Conservation (phyloP, 345 rosid genomes). For the Eucalyptus microcorys region DNA sequence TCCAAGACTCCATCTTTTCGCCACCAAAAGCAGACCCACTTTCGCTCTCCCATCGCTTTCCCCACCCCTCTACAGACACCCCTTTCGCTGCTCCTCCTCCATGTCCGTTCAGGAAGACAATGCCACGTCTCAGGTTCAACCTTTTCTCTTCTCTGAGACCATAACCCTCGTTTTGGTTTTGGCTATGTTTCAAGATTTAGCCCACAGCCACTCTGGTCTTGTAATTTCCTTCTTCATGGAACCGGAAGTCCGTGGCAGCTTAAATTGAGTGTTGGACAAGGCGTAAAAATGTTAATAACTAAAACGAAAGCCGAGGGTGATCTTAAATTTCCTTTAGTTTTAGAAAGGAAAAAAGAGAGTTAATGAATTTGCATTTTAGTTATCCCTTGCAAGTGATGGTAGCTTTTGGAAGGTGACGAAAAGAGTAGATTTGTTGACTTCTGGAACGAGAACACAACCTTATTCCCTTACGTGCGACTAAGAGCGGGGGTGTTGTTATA, state of each 20-base stretch:
- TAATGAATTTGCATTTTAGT: background rate
- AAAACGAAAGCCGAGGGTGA: background rate
- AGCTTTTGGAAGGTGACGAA: background rate
- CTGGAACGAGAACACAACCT: background rate
- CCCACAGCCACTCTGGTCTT: background rate
- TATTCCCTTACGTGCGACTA: background rate
- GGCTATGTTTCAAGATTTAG: background rate
- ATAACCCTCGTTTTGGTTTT: background rate
- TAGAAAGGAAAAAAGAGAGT: background rate
- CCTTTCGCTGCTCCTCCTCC: conserved; percentile 23
- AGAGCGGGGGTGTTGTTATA: background rate
- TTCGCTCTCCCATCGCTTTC: background rate
- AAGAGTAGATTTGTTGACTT: background rate
- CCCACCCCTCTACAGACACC: background rate
- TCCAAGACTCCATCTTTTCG: background rate
- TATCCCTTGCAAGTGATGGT: background rate
- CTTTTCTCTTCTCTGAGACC: background rate
- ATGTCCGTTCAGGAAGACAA: conserved; percentile 36
- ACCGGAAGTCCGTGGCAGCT: background rate
- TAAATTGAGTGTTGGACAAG: background rate
- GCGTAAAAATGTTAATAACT: background rate
- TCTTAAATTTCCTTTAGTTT: background rate
- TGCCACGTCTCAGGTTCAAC: conserved; percentile 36
- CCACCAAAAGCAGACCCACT: background rate
- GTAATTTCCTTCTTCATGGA: background rate